phyloP scores from a whole-genome alignment of 331 rosid species.

The Malus hybrid region DNA sequence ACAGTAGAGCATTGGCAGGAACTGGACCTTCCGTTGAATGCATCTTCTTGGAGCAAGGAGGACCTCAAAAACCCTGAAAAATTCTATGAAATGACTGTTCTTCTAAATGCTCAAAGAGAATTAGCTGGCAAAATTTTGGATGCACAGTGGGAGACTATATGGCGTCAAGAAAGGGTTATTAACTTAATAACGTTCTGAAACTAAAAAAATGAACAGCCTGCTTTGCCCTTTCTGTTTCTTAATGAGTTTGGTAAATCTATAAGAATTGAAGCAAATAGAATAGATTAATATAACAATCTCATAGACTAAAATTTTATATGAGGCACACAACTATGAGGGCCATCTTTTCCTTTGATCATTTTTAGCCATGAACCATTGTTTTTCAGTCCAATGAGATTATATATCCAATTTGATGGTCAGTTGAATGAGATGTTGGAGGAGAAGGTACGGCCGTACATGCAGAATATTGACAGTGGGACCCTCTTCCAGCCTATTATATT shows the following conservation, averaged over 20 bases:
- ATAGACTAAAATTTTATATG: background rate
- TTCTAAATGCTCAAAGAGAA: conserved; percentile 93
- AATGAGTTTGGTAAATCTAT: background rate
- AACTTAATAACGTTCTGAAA: conserved; percentile 6
- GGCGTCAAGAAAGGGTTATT: conserved; percentile 91
- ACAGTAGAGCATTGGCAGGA: conserved; percentile 47
- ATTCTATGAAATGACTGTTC: conserved; percentile 80
- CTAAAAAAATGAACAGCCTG: background rate
- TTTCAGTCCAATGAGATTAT: background rate
- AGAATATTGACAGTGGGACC: conserved; percentile 25
- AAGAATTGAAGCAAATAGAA: background rate
- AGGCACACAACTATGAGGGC: background rate
- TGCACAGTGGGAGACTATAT: conserved; percentile 76
- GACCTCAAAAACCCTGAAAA: conserved; percentile 80
- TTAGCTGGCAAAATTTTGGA: conserved; percentile 80
- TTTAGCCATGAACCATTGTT: background rate
- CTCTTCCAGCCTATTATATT: conserved; percentile 67
- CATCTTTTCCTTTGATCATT: background rate
- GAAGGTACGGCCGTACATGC: conserved; percentile 67
- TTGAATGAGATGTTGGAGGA: conserved; percentile 74
- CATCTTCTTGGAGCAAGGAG: conserved; percentile 87
- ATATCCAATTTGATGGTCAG: conserved; percentile 34
- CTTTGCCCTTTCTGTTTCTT: background rate
- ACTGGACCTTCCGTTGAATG: conserved; percentile 75
- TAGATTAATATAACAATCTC: background rate